Percentiles rank a stretch among this genome's conserved stretches.
Evolutionary conservation across 768 basidiomycete genomes (phyloP).

Genomic region (Hericium erinaceus): DNA sequence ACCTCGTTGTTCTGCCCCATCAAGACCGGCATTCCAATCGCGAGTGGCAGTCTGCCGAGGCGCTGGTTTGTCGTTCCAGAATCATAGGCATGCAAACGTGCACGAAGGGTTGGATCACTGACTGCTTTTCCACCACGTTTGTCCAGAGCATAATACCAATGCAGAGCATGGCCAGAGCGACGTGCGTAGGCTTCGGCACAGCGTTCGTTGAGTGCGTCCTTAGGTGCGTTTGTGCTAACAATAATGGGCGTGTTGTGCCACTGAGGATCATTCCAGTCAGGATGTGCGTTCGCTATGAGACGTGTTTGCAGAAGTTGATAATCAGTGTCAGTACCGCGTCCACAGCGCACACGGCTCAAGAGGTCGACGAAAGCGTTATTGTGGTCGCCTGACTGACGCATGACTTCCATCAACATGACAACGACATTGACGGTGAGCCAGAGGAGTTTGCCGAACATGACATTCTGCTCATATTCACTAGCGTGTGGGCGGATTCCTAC

Average conservation of each 20-base stretch:
- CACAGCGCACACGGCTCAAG: too few species aligned
- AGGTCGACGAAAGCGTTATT: too few species aligned
- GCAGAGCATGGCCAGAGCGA: background rate
- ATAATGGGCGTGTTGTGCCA: conserved; percentile 27
- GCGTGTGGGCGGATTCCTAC: too few species aligned
- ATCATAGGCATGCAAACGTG: conserved; percentile 8
- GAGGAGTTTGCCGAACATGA: background rate
- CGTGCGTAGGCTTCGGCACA: conserved; percentile 21
- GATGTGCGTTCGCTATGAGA: background rate
- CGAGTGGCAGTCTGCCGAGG: conserved; percentile 25
- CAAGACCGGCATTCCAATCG: conserved; percentile 32
- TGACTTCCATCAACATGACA: too few species aligned
- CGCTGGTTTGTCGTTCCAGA: conserved; percentile 23
- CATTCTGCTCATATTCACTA: background rate
- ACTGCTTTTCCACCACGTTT: background rate
- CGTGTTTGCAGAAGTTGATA: background rate
- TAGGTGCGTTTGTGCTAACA: conserved; percentile 26
- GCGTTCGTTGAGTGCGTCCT: conserved; percentile 28
- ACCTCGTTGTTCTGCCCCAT: conserved; percentile 30
- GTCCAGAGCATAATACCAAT: background rate
- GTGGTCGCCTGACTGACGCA: too few species aligned
- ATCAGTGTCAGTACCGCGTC: too few species aligned
- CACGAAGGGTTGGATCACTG: background rate
- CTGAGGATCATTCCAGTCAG: background rate
- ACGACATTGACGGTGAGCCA: too few species aligned